phyloP scores from a whole-genome alignment of 2,329 filamentous ascomycete genomes.

The Byssothecium circinans region DNA sequence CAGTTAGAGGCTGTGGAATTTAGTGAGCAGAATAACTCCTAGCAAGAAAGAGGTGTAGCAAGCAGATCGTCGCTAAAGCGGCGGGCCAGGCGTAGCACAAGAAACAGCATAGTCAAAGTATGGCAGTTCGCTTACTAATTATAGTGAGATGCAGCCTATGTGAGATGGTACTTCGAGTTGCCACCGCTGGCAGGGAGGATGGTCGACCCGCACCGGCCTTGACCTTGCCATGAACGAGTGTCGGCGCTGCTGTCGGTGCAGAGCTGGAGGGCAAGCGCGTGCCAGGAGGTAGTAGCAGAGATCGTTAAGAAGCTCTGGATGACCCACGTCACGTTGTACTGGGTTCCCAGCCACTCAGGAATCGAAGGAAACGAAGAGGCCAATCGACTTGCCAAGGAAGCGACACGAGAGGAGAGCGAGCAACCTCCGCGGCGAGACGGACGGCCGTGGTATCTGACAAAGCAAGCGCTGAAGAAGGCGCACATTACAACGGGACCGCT shows the following conservation, averaged over 20 bases:
- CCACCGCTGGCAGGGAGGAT: too few species aligned
- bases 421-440: constrained; percentile 13
- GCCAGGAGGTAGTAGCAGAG: constrained; percentile 9
- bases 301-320: constrained; percentile 14
- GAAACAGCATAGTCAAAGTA: too few species aligned
- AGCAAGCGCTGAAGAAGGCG: constrained; percentile 10
- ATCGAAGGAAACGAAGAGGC: constrained; percentile 18
- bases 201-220: too few species aligned
- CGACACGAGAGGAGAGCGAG: constrained; percentile 13
- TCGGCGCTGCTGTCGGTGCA: constrained; percentile 7
- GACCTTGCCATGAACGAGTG: too few species aligned
- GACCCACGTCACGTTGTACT: constrained; percentile 20
- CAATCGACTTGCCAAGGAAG: constrained; percentile 14
- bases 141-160: too few species aligned
- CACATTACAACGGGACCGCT: constrained; percentile 3
- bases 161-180: too few species aligned
- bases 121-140: too few species aligned
- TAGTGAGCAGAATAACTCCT: too few species aligned
- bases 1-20: too few species aligned
- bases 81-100: too few species aligned
- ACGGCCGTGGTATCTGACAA: constrained; percentile 9
- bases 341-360: constrained; percentile 14
- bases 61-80: too few species aligned
- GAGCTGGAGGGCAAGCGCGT: constrained; percentile 13
- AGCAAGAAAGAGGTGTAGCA: too few species aligned